Evolutionary conservation across 306 rosid species (phyloP).

Genomic region (Boehmeria nivea): DNA sequence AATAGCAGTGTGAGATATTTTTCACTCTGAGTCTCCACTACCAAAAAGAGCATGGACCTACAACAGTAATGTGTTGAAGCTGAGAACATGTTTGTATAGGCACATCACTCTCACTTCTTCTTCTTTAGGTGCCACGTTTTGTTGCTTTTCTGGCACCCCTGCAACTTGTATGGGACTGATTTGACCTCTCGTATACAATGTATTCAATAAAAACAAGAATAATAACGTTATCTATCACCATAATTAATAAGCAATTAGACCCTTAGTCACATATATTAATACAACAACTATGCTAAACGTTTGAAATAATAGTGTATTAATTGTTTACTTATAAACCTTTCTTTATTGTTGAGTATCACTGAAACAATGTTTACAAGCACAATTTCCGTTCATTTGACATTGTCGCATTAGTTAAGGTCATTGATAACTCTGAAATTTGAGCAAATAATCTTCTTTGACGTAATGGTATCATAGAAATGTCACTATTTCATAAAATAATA

Average conservation of each 20-base stretch:
- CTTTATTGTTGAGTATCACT: too few species aligned
- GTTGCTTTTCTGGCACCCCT: not conserved
- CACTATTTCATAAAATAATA: not conserved
- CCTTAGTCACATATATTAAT: too few species aligned
- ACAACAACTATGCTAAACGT: too few species aligned
- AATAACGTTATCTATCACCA: too few species aligned
- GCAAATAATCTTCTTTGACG: not conserved
- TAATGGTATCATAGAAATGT: not conserved
- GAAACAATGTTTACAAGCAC: not conserved
- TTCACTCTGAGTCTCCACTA: not conserved
- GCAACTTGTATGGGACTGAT: constrained; percentile 5
- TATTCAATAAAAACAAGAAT: not conserved
- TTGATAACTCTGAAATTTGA: not conserved
- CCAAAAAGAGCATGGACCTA: not conserved
- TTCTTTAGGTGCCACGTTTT: not conserved
- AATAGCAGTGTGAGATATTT: not conserved
- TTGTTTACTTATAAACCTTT: too few species aligned
- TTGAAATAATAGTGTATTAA: too few species aligned
- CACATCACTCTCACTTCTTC: not conserved
- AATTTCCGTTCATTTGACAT: not conserved
- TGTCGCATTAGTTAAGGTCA: not conserved
- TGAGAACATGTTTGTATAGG: not conserved
- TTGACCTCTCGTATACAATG: not conserved
- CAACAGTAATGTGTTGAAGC: not conserved
- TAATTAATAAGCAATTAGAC: too few species aligned